A percentile compares a stretch with the other conserved stretches of the same genome.
phyloP scores from a whole-genome alignment of 257 asterid genomes.

The Datura wrightii region DNA sequence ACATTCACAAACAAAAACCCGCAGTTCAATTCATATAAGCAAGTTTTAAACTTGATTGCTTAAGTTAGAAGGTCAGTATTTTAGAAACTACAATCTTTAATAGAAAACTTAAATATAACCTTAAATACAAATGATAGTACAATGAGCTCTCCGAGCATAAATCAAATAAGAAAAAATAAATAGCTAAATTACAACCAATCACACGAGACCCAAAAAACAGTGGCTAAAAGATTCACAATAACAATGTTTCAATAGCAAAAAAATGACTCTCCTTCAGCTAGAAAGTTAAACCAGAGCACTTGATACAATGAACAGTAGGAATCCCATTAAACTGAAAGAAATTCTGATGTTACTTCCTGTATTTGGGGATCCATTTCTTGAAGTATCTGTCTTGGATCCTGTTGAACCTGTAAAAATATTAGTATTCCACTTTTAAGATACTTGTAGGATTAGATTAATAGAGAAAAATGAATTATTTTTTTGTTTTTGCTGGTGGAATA shows the following conservation, averaged over 20 bases:
- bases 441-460: neutral
- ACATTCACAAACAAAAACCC: too few species aligned
- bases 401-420: conserved; percentile 34
- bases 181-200: neutral
- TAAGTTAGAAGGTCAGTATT: too few species aligned
- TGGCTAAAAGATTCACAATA: neutral
- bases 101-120: too few species aligned
- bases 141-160: neutral
- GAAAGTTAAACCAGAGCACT: conserved; percentile 32
- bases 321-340: conserved; percentile 36
- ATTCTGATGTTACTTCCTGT: conserved; percentile 40
- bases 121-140: conserved; percentile 14
- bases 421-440: neutral
- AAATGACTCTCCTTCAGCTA: neutral
- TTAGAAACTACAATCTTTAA: too few species aligned
- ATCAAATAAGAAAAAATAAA: neutral
- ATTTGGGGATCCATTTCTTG: conserved; percentile 38
- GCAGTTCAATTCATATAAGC: too few species aligned
- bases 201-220: neutral
- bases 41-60: too few species aligned
- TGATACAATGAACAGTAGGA: conserved; percentile 42
- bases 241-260: neutral
- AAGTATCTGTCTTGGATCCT: conserved; percentile 53
- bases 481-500: neutral
- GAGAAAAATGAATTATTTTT: neutral